Percentiles rank a stretch among this genome's conserved stretches.
These are phyloP conservation scores for Candida morakotiae DNA, from an alignment of 805 yeast species.

Conservation along the genomic window DNA sequence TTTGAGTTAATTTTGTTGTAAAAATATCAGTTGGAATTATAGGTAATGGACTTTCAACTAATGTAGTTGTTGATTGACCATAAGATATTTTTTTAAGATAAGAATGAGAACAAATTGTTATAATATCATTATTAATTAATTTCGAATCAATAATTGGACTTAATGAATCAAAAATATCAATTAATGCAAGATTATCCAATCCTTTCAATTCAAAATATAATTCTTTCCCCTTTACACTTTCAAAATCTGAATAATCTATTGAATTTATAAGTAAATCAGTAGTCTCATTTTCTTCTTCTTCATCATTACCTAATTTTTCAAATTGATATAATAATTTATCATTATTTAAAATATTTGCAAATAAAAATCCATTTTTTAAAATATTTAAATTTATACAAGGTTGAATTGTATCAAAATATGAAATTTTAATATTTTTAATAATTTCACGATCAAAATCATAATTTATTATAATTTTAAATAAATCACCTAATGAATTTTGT, in stretches of 20 bases:
- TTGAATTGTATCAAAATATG: conserved; percentile 78
- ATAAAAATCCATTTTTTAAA: conserved; percentile 72
- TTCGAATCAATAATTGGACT: conserved; percentile 46
- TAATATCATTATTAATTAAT: conserved; percentile 12
- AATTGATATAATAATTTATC: conserved; percentile 75
- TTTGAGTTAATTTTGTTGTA: conserved; percentile 48
- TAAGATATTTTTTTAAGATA: conserved; percentile 46
- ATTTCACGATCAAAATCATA: conserved; percentile 42
- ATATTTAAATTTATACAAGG: conserved; percentile 52
- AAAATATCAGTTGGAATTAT: conserved; percentile 55
- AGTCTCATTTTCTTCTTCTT: no score
- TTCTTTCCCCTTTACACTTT: background rate
- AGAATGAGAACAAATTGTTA: conserved; percentile 37
- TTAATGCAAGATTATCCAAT: conserved; percentile 55
- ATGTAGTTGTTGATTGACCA: conserved; percentile 56
- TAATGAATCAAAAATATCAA: conserved; percentile 45
- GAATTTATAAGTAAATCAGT: conserved; percentile 11
- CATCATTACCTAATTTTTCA: conserved; percentile 66
- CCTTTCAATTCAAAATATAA: conserved; percentile 18
- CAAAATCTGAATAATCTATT: conserved; percentile 6
- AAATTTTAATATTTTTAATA: conserved; percentile 42
- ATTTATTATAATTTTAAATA: conserved; percentile 57
- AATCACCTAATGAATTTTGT: conserved; percentile 71
- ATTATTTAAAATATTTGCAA: conserved; percentile 58
- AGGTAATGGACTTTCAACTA: conserved; percentile 78